A percentile compares a stretch with the other conserved stretches of the same genome.
phyloP scores from a whole-genome alignment of 2,329 filamentous ascomycete species.

The Onygenales sp. region DNA sequence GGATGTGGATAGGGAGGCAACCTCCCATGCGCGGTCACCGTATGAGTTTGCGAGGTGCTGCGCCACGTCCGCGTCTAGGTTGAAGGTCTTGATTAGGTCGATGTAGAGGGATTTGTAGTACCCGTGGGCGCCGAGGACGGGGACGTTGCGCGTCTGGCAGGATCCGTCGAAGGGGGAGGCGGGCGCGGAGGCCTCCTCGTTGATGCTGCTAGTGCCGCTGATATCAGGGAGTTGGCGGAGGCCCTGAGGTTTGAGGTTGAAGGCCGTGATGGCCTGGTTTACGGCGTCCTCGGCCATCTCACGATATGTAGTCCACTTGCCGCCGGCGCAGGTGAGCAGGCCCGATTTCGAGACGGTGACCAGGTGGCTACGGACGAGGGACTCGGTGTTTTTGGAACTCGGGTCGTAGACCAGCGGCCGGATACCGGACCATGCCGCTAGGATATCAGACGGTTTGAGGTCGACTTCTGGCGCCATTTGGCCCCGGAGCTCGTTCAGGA shows the following conservation, averaged over 20 bases:
- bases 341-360: conserved; percentile 61
- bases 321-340: conserved; percentile 65
- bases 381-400: conserved; percentile 65
- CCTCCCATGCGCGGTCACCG: conserved; percentile 73
- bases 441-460: conserved; percentile 62
- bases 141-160: conserved; percentile 64
- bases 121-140: conserved; percentile 62
- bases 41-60: conserved; percentile 71
- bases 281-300: conserved; percentile 74
- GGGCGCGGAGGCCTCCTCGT: conserved; percentile 45
- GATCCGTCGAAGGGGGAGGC: conserved; percentile 52
- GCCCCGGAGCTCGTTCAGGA: conserved; percentile 61
- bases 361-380: conserved; percentile 66
- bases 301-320: conserved; percentile 74
- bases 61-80: conserved; percentile 70
- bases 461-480: conserved; percentile 67
- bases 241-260: conserved; percentile 47
- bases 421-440: conserved; percentile 69
- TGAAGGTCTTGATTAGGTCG: conserved; percentile 74
- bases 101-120: conserved; percentile 75
- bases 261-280: conserved; percentile 58
- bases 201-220: conserved; percentile 52
- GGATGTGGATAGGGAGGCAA: conserved; percentile 59
- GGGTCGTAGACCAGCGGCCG: conserved; percentile 66
- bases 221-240: conserved; percentile 50